Evolutionary conservation across 2,329 filamentous ascomycete species (phyloP), one percentile per base, ranked within the genome.

Genomic region (Aureobasidium lini): DNA sequence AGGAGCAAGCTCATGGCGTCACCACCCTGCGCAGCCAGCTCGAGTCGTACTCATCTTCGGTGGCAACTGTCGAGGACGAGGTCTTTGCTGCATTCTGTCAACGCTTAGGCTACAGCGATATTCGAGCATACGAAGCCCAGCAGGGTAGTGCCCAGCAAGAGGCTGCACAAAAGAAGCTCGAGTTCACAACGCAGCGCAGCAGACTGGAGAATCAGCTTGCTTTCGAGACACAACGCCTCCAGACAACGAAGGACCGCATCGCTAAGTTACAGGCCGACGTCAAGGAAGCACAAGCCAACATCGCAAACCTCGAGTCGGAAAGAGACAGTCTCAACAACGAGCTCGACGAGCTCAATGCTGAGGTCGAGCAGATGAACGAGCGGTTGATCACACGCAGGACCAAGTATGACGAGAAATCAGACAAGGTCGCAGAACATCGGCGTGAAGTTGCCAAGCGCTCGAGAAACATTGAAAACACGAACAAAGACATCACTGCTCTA

Each of bases 121-220:
- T 99, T 64, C 89, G 93, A 61, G 89, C 90, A 60, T 99, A 97
- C 68, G 91, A 97, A 71, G 88, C 88, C 29, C 92, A 95, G 65
- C 94, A 97, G 74, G 93, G 94, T 50, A 91, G 88, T 43, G 78
- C 95, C 50, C 92, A 97, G 72, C 90, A 96, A 71, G 90, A 97
- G 71, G 89, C 89, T 46, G 86, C 87, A 0, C 86, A 94, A 73
- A 92, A 92, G 77, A 90, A 90, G 63, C 85, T 89, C 57, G 86
- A 92, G 65, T 97, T 96, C 67, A 88, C 87, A 59, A 85, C 88
- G 4, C 94, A 99, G 70, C 82, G 81, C 65, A 84, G 80, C 62
- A 80, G 77, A 56, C 77, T 87, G 48, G 77, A 84, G 64, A 84
- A 83, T 64, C 78, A 84, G 65, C 74, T 86, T 52, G 79, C 75